Conservation (phyloP, 441 rosid genomes). For the Pelargonium fulgidum region DNA sequence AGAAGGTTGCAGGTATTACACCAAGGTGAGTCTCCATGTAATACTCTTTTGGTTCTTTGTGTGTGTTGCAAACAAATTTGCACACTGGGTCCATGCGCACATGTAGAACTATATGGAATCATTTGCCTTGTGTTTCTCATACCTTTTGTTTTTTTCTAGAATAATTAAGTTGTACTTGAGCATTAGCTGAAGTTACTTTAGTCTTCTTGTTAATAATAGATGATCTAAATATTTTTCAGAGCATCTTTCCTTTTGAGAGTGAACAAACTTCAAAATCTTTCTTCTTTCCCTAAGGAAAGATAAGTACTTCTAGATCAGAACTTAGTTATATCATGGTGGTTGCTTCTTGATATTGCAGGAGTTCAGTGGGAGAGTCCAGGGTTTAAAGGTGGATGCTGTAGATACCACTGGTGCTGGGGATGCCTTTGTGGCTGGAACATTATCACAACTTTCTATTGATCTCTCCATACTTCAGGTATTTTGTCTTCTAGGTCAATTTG, state of each 20-base stretch:
- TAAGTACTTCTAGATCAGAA: background rate
- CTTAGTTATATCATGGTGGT: background rate
- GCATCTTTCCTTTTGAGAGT: conserved; percentile 6
- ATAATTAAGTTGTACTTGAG: background rate
- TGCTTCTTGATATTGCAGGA: conserved; percentile 34
- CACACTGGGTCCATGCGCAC: too few relatives aligned
- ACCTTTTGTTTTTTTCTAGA: too few relatives aligned
- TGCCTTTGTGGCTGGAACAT: conserved; percentile 83
- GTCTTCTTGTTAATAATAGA: background rate
- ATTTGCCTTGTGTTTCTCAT: background rate
- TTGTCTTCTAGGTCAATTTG: background rate
- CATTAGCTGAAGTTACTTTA: background rate
- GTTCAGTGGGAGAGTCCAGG: conserved; percentile 65
- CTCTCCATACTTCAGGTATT: conserved; percentile 73
- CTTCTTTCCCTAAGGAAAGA: background rate
- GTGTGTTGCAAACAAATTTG: background rate
- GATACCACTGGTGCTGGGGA: conserved; percentile 98
- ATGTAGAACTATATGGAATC: too few relatives aligned
- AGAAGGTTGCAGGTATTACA: conserved; percentile 83
- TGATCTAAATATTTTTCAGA: background rate
- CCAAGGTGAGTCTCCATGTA: conserved; percentile 50
- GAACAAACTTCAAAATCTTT: too few relatives aligned
- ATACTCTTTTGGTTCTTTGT: background rate
- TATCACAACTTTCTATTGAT: conserved; percentile 54
- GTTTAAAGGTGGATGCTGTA: conserved; percentile 65